Conservation (phyloP, 2,329 filamentous ascomycete species). For the Phialophora verrucosa region DNA sequence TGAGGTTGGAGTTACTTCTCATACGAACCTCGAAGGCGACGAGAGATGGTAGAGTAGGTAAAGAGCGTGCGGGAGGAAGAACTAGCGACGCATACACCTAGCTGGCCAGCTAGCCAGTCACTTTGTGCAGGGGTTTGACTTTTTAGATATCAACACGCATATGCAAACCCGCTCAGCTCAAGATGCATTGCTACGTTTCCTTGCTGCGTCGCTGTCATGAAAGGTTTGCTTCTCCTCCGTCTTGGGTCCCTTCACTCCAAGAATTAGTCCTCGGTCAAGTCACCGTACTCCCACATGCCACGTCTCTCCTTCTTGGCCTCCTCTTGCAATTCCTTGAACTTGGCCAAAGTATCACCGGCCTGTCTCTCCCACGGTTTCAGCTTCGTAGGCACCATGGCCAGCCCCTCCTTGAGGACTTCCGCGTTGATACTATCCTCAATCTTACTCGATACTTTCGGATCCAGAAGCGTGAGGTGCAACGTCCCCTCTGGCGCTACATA, state of each 20-base stretch:
- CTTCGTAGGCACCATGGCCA: conserved; percentile 91
- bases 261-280: conserved; percentile 82
- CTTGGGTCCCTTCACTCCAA: neutral
- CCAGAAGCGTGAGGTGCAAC: conserved; percentile 85
- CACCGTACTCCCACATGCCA: conserved; percentile 99
- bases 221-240: neutral
- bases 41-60: neutral
- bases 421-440: conserved; percentile 84
- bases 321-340: conserved; percentile 73
- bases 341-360: conserved; percentile 72
- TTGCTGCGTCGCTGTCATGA: neutral
- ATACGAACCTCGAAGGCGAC: too few relatives aligned
- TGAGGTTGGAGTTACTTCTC: too few relatives aligned
- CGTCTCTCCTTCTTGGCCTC: conserved; percentile 78
- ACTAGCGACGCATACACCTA: neutral
- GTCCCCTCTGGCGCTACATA: conserved; percentile 79
- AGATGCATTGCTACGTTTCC: neutral
- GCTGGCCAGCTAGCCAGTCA: neutral
- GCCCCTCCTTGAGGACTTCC: conserved; percentile 79
- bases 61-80: neutral
- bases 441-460: conserved; percentile 68
- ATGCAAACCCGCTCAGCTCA: conserved; percentile 2
- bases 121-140: neutral
- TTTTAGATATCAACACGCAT: neutral
- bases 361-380: conserved; percentile 88